phyloP scores from a whole-genome alignment of 1,139 yeast species.

The Candida neerlandica region DNA sequence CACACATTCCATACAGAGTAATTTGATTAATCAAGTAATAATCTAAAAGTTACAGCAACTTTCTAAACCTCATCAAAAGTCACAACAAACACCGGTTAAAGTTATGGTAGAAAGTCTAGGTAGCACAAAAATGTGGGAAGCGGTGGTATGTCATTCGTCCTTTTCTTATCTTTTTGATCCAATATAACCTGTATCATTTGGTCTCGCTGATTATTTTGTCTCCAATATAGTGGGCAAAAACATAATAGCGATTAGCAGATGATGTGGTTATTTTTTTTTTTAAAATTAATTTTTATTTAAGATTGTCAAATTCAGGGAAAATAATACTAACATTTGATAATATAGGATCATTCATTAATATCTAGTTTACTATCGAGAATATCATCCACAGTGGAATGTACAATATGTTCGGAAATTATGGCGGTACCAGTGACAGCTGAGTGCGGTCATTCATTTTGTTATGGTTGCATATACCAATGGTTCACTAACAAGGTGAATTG shows the following conservation, averaged over 20 bases:
- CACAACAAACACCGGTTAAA: background rate
- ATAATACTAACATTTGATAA: background rate
- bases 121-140: conserved; percentile 10
- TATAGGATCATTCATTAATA: conserved; percentile 17
- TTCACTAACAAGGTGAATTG: conserved; percentile 51
- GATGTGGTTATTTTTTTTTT: background rate
- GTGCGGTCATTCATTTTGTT: conserved; percentile 52
- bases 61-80: background rate
- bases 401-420: conserved; percentile 49
- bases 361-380: conserved; percentile 24
- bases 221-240: background rate
- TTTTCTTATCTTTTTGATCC: background rate
- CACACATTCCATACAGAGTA: no score
- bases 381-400: conserved; percentile 37
- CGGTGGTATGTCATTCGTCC: conserved; percentile 11
- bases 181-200: no score
- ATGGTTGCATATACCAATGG: conserved; percentile 55
- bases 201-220: background rate
- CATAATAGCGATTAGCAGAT: background rate
- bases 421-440: conserved; percentile 43
- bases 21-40: no score
- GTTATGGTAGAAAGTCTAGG: conserved; percentile 10
- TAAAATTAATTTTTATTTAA: background rate
- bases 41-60: background rate
- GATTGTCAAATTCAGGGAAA: background rate